These are phyloP conservation scores for Pichia sp. DNA, from an alignment of 1,139 yeast species.

Conservation along the genomic window DNA sequence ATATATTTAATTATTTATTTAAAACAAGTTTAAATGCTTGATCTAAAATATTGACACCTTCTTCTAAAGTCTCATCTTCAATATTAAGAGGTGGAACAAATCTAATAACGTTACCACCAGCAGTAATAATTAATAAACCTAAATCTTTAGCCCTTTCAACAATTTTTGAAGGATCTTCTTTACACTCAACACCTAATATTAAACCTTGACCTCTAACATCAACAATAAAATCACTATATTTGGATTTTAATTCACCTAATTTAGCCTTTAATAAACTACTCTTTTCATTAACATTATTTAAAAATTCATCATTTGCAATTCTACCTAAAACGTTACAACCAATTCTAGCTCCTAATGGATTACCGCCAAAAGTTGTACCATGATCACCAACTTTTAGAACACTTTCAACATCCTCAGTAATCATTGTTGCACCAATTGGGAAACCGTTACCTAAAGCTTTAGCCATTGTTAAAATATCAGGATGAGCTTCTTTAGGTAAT, in stretches of 20 bases:
- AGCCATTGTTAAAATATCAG: conserved; percentile 90
- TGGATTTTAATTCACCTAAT: conserved; percentile 45
- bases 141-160: conserved; percentile 64
- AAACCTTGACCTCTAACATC: conserved; percentile 86
- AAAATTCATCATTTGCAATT: conserved; percentile 55
- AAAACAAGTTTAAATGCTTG: conserved; percentile 39
- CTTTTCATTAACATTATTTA: conserved; percentile 51
- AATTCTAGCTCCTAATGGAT: conserved; percentile 82
- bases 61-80: conserved; percentile 56
- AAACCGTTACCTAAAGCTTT: conserved; percentile 97
- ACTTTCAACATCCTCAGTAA: conserved; percentile 69
- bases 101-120: conserved; percentile 86
- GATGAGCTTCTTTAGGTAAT: conserved; percentile 73
- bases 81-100: conserved; percentile 90
- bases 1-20: conserved; percentile 2
- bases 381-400: conserved; percentile 85
- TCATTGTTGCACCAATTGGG: conserved; percentile 92
- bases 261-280: conserved; percentile 48
- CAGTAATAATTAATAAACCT: conserved; percentile 79
- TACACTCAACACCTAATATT: conserved; percentile 74
- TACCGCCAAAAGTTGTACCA: conserved; percentile 97
- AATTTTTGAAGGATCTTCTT: conserved; percentile 57
- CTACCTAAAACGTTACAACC: conserved; percentile 69
- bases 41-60: conserved; percentile 66
- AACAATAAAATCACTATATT: conserved; percentile 52